Percentiles rank a stretch among this genome's conserved stretches.
Conservation (phyloP, 257 asterid genomes). For the Hygrophila difformis region DNA sequence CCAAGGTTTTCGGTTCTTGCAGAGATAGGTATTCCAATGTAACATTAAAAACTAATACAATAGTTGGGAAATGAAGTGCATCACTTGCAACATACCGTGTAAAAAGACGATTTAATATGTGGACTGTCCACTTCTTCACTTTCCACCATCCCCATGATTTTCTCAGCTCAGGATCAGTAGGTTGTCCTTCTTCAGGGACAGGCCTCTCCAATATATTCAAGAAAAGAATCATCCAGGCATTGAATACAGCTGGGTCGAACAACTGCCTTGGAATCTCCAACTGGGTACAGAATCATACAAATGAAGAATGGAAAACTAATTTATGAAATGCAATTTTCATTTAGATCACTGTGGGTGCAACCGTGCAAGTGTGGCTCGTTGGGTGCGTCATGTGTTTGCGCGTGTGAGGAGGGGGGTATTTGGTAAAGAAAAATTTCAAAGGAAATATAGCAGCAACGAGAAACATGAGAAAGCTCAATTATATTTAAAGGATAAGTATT, state of each 20-base stretch:
- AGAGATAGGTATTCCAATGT: too few species aligned
- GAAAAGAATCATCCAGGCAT: slow-evolving; percentile 96
- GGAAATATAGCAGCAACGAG: too few species aligned
- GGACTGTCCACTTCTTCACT: slow-evolving; percentile 97
- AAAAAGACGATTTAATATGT: slow-evolving; percentile 84
- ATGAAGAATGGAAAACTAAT: slow-evolving; percentile 8
- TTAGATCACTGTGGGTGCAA: too few species aligned
- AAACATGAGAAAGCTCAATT: neutral
- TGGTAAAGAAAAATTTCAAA: too few species aligned
- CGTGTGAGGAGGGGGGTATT: too few species aligned
- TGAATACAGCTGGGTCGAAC: slow-evolving; percentile 79
- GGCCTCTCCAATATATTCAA: slow-evolving; percentile 87
- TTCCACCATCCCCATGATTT: slow-evolving; percentile 99
- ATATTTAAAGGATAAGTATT: too few species aligned
- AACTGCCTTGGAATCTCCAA: slow-evolving; percentile 93
- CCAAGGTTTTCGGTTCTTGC: too few species aligned
- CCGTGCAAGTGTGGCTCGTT: too few species aligned
- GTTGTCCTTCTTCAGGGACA: slow-evolving; percentile 89
- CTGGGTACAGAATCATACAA: slow-evolving; percentile 28
- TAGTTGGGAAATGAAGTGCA: neutral
- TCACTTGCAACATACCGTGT: slow-evolving; percentile 50
- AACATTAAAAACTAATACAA: too few species aligned
- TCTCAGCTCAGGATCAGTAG: slow-evolving; percentile 77
- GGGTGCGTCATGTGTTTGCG: too few species aligned
- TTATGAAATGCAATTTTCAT: slow-evolving; percentile 7